Evolutionary conservation across 805 yeast species (phyloP).

Genomic region (Saturnispora dispora): DNA sequence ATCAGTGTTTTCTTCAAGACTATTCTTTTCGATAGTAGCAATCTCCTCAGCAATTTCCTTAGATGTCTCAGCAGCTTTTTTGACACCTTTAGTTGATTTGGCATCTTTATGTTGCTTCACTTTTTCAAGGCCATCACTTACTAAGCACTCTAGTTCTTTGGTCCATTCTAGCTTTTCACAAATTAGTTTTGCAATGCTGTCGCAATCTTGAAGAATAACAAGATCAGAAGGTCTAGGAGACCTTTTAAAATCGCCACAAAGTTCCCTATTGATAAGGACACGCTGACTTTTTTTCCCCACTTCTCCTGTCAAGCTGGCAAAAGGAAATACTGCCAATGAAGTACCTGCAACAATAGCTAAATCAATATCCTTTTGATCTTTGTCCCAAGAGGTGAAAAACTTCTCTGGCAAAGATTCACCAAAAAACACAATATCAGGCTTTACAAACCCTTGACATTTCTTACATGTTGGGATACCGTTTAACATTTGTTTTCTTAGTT

Average conservation of each 20-base stretch:
- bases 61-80: not conserved
- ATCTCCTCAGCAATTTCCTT: slow-evolving; percentile 11
- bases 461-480: slow-evolving; percentile 45
- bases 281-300: slow-evolving; percentile 41
- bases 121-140: slow-evolving; percentile 21
- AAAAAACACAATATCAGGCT: slow-evolving; percentile 91
- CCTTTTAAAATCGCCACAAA: slow-evolving; percentile 61
- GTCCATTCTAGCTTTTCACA: slow-evolving; percentile 58
- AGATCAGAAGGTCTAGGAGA: slow-evolving; percentile 53
- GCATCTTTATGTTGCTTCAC: slow-evolving; percentile 7
- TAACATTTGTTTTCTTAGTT: slow-evolving; percentile 31
- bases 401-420: slow-evolving; percentile 75
- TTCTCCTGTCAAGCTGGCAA: slow-evolving; percentile 74
- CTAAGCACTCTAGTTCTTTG: slow-evolving; percentile 39
- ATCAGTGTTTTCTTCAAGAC: not conserved
- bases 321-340: slow-evolving; percentile 81
- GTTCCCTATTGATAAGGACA: slow-evolving; percentile 63
- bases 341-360: slow-evolving; percentile 89
- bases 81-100: not conserved
- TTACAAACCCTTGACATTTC: slow-evolving; percentile 66
- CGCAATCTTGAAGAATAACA: slow-evolving; percentile 54
- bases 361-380: slow-evolving; percentile 42
- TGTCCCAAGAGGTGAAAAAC: slow-evolving; percentile 65
- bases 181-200: slow-evolving; percentile 47
- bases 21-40: not conserved